Base-by-base conservation (phyloP, 2,329 filamentous ascomycete genomes). In the Teratosphaeria destructans region DNA sequence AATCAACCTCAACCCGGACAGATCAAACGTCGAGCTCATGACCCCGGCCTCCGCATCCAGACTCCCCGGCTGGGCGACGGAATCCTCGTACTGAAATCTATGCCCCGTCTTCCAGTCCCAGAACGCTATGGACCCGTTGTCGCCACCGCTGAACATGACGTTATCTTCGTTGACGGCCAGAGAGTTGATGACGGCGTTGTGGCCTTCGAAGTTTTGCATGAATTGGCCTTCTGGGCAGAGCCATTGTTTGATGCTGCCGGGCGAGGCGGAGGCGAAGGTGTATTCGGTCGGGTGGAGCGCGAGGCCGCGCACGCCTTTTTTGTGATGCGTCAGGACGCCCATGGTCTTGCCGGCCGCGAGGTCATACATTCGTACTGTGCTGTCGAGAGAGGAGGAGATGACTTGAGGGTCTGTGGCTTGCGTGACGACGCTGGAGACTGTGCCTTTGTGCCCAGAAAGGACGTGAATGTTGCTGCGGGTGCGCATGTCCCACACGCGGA, bases 21-120 rank as follows among this genome's bases (percentile, higher is more conserved):
- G 83, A 70, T 99, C 94, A 71, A 95, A 99, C 0, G 87, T 96
- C 14, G 89, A 91, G 71, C 88, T 90, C 87, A 99, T 96, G 66
- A 99, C 85, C 57, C 95, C 95, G 5, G 90, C 87, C 76, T 99
- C 94, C 5, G 94, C 94, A 68, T 97, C 92, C 27, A 99, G 78
- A 19, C 89, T 95, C 56, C 94, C 94, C 0, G 94, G 94, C 73
- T 99, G 94, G 0, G 94, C 94, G 7, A 90, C 90, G 3, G 90
- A 95, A 67, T 99, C 92, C 12, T 93, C 81, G 8, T 85, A 83
- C 75, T 99, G 94, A 78, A 94, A 99, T 55, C 88, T 83, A 72
- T 99, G 85, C 0, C 95, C 94, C 0, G 91, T 89, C 77, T 97
- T 97, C 94, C 94, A 99, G 73, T 99, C 95, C 89, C 92, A 99